A percentile compares a stretch with the other conserved stretches of the same genome.
Evolutionary conservation across 495 filamentous ascomycete genomes (phyloP).

Genomic region (Penicillium silybi): DNA sequence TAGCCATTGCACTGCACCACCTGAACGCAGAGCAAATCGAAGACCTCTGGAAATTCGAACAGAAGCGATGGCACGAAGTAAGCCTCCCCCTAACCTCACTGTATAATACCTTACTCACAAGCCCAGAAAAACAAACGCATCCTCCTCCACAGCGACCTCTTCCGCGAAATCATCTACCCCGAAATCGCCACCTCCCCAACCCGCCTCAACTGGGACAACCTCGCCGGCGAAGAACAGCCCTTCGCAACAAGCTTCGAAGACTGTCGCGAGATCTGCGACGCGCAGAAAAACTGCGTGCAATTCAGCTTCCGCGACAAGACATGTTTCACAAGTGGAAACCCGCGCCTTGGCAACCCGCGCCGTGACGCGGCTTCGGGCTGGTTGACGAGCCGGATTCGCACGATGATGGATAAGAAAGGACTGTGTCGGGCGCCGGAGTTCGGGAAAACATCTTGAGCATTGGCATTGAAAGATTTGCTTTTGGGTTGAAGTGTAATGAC

Average conservation of each 20-base stretch:
- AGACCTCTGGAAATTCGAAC: conserved; percentile 39
- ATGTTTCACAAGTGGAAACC: conserved; percentile 33
- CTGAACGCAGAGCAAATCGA: conserved; percentile 34
- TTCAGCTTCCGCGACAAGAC: conserved; percentile 30
- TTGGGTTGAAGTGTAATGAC: neutral
- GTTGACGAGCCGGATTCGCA: conserved; percentile 29
- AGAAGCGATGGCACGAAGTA: conserved; percentile 35
- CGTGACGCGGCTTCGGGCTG: conserved; percentile 33
- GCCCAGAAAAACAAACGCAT: conserved; percentile 29
- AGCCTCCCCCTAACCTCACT: neutral
- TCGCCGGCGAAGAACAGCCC: conserved; percentile 34
- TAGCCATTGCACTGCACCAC: conserved; percentile 55
- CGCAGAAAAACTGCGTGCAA: conserved; percentile 29
- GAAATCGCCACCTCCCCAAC: conserved; percentile 25
- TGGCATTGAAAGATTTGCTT: neutral
- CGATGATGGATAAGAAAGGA: conserved; percentile 30
- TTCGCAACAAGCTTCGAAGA: conserved; percentile 29
- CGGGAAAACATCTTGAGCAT: conserved; percentile 11
- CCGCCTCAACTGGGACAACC: conserved; percentile 44
- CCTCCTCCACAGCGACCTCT: conserved; percentile 42
- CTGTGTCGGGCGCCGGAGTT: conserved; percentile 31
- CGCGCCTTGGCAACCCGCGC: conserved; percentile 29
- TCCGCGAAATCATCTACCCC: conserved; percentile 41
- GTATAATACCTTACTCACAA: neutral
- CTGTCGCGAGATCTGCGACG: conserved; percentile 32